These are phyloP conservation scores for Sporothrix pseudoabietina DNA, from an alignment of 2,329 filamentous ascomycete species.

Conservation along the genomic window DNA sequence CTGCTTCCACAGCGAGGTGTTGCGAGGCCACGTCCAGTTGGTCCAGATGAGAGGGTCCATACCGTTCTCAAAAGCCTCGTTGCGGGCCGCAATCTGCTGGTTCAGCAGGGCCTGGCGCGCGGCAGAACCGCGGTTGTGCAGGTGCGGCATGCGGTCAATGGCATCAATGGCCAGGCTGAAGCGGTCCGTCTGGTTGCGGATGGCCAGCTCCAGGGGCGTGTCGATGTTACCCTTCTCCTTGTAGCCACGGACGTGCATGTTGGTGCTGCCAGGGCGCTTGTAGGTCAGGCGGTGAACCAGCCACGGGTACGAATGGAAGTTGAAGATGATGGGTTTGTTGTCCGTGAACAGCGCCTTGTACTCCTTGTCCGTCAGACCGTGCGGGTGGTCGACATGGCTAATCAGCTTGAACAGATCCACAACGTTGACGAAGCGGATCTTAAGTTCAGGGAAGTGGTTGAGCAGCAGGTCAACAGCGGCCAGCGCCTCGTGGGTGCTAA, in stretches of 20 bases:
- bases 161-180: slow-evolving; percentile 77
- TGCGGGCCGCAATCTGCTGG: slow-evolving; percentile 64
- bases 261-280: slow-evolving; percentile 67
- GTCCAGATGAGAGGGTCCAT: slow-evolving; percentile 67
- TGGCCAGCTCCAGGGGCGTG: slow-evolving; percentile 75
- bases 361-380: slow-evolving; percentile 67
- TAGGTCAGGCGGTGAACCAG: slow-evolving; percentile 76
- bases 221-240: slow-evolving; percentile 84
- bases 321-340: slow-evolving; percentile 74
- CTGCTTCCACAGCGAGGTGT: slow-evolving; percentile 39
- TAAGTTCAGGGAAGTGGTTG: slow-evolving; percentile 69
- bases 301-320: slow-evolving; percentile 84
- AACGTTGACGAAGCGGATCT: slow-evolving; percentile 77
- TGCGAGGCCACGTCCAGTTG: slow-evolving; percentile 65
- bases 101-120: slow-evolving; percentile 67
- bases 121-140: slow-evolving; percentile 64
- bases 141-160: slow-evolving; percentile 65
- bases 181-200: slow-evolving; percentile 75
- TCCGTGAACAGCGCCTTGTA: slow-evolving; percentile 72
- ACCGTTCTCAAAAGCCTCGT: slow-evolving; percentile 68
- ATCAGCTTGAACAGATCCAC: slow-evolving; percentile 82
- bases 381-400: slow-evolving; percentile 68
- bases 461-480: slow-evolving; percentile 74
- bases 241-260: slow-evolving; percentile 76
- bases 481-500: slow-evolving; percentile 72